Evolutionary conservation across 805 yeast species (phyloP), one percentile per base, ranked within the genome.

Genomic region (Lachancea thermotolerans): DNA sequence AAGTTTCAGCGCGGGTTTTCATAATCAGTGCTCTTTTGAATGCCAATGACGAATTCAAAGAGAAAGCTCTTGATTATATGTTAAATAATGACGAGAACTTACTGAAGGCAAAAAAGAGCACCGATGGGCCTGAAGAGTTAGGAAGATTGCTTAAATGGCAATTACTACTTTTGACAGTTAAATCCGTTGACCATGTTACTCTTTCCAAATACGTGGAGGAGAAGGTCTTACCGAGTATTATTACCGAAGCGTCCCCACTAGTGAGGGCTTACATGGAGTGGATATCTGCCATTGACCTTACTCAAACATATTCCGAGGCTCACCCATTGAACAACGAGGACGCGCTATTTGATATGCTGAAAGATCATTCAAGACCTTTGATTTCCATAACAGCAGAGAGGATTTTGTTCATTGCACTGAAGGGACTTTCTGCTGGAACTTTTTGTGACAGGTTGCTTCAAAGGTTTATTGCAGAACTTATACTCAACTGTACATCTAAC

Each of bases 401-500:
- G 49, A 74, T 85, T 11, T 71, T 80, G 2, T 74, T 74, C 50
- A 62, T 90, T 21, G 67, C 74, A 41, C 68, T 78, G 1, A 71
- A 73, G 30, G 73, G 74, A 37, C 54, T 78, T 30, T 53, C 60
- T 0, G 44, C 49, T 0, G 58, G 52, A 1, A 45, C 53, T 1
- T 65, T 56, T 3, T 44, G 38, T 7, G 29, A 56, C 7, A 45
- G 49, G 15, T 67, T 67, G 39, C 65, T 77, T 39, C 58, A 72
- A 10, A 62, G 67, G 1, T 76, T 76, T 49, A 64, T 81, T 2
- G 64, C 75, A 16, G 65, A 71, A 2, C 56, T 88, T 25, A 61
- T 89, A 4, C 83, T 95, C 0, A 77, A 80, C 38, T 79, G 95
- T 7, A 79, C 95, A 0, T 82, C 95, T 3, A 88, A 86, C 62